A percentile compares a stretch with the other conserved stretches of the same genome.
These are phyloP conservation scores for Mycena pura DNA, from an alignment of 768 basidiomycete genomes.

Conservation along the genomic window DNA sequence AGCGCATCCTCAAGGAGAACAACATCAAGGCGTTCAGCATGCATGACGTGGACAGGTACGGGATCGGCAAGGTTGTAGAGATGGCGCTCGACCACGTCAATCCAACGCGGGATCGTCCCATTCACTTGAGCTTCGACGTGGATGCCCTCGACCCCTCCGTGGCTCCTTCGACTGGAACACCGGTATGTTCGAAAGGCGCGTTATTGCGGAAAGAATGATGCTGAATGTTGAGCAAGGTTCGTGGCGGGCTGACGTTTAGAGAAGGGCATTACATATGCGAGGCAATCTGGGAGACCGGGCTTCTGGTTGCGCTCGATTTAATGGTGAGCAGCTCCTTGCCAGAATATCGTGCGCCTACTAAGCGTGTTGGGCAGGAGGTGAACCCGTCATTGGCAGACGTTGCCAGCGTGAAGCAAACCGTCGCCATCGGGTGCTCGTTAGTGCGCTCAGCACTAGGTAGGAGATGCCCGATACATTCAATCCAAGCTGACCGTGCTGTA, in stretches of 20 bases:
- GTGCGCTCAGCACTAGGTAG: slow-evolving; percentile 83
- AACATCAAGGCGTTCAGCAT: slow-evolving; percentile 89
- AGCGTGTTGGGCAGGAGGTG: slow-evolving; percentile 70
- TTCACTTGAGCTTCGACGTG: slow-evolving; percentile 97
- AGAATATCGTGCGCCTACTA: neutral
- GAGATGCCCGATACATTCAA: too few species aligned
- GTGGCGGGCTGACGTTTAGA: slow-evolving; percentile 94
- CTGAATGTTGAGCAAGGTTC: slow-evolving; percentile 65
- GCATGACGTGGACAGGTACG: slow-evolving; percentile 91
- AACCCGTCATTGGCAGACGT: slow-evolving; percentile 90
- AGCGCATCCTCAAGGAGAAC: slow-evolving; percentile 80
- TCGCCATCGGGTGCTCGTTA: slow-evolving; percentile 88
- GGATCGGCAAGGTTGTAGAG: slow-evolving; percentile 93
- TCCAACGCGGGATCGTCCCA: slow-evolving; percentile 80
- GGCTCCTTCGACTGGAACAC: slow-evolving; percentile 95
- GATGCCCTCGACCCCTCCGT: slow-evolving; percentile 94
- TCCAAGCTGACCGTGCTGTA: slow-evolving; percentile 37
- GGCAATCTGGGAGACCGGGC: slow-evolving; percentile 89
- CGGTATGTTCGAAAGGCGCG: slow-evolving; percentile 53
- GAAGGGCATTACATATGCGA: slow-evolving; percentile 99
- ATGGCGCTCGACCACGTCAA: slow-evolving; percentile 97
- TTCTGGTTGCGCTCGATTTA: slow-evolving; percentile 90
- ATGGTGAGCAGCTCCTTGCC: slow-evolving; percentile 64
- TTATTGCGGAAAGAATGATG: neutral
- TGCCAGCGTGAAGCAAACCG: slow-evolving; percentile 81